Evolutionary conservation across 108 stramenopile genomes (phyloP), one percentile per base, ranked within the genome.

Genomic region (Pseudonitzschia delicatissima): DNA sequence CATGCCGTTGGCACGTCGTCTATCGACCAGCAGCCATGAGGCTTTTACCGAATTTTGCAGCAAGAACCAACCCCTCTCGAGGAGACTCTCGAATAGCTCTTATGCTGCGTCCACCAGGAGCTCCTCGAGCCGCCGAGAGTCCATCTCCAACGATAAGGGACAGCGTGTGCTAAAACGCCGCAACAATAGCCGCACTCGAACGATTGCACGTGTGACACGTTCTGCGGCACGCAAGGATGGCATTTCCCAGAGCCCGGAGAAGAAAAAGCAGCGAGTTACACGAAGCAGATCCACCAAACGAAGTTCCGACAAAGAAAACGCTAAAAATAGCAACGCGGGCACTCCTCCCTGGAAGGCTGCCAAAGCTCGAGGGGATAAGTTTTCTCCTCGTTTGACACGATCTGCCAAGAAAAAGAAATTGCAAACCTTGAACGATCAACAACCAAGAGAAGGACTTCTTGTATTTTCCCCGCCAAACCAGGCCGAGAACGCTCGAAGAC

Each of bases 391-490:
- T 35, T 8, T 57, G 34, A 87, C 83, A 18, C 72, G 87, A 45
- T 80, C 79, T 33, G 75, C 80, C 36, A 63, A 44, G 45, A 82
- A 81, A 37, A 64, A 58, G 29, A 45, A 68, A 18, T 26, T 40
- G 60, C 8, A 17, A 51, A 4, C 20, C 3, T 33, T 15, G 13
- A 42, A 15, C 29, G 53, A 55, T 5, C n/a, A 31, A 34, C 28
- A 25, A 27, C 21, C 17, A 28, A 65, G 79, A 33, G 35, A 53
- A n/a, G 61, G 32, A 28, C 28, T 72, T 12, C 35, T 66, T 31
- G 25, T 57, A 5, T 80, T 80, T 33, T 82, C 81, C 45, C 81
- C 82, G 26, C 82, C 82, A 3, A 57, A 83, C 42, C 77, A 78
- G 34, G 51, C 58, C 34, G 71, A 37, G 13, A 83, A 75, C 69